Conservation (phyloP, 129 eudicot genomes). For the Centella asiatica region DNA sequence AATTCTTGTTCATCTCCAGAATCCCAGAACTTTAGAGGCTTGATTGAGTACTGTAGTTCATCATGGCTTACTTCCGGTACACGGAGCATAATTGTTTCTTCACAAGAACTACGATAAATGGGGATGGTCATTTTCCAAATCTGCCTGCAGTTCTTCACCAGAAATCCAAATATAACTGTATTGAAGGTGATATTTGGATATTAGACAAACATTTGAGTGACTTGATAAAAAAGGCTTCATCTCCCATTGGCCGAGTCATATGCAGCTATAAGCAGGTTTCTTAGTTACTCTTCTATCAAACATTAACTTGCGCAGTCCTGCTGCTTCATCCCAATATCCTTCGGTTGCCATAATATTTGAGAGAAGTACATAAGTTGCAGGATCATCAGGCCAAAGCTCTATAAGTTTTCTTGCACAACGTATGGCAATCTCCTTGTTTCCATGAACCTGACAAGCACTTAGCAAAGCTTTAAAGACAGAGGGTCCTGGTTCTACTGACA, state of each 20-base stretch:
- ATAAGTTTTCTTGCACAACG: slow-evolving; percentile 34
- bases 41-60: background rate
- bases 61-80: background rate
- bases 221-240: background rate
- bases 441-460: slow-evolving; percentile 49
- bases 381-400: slow-evolving; percentile 47
- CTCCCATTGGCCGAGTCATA: slow-evolving; percentile 13
- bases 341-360: slow-evolving; percentile 39
- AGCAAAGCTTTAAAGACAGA: slow-evolving; percentile 47
- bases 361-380: slow-evolving; percentile 47
- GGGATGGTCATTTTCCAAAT: background rate
- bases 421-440: slow-evolving; percentile 46
- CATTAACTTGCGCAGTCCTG: slow-evolving; percentile 35
- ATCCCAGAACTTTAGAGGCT: background rate
- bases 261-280: slow-evolving; percentile 50
- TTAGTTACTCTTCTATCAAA: slow-evolving; percentile 36
- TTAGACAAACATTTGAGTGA: too few relatives aligned
- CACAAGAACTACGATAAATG: too few relatives aligned
- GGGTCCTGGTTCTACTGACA: slow-evolving; percentile 48
- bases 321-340: slow-evolving; percentile 58
- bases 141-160: slow-evolving; percentile 9
- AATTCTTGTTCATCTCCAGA: background rate
- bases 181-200: background rate
- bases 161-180: background rate
- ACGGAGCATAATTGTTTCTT: background rate